Conservation (phyloP, 176 grass and related monocot species). For the Microstegium vimineum region DNA sequence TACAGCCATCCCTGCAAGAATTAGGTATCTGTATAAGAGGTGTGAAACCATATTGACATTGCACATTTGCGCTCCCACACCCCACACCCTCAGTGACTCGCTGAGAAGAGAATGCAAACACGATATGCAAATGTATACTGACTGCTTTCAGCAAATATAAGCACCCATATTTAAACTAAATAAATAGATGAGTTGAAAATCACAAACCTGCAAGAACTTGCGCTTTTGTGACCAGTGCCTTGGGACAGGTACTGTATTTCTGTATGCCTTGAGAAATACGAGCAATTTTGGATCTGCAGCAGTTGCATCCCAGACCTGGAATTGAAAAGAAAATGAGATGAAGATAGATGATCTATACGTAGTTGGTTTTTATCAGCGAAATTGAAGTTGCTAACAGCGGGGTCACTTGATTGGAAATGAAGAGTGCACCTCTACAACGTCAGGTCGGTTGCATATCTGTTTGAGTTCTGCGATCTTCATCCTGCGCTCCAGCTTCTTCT, state of each 20-base stretch:
- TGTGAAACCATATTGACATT: neutral
- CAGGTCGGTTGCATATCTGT: slow-evolving; percentile 78
- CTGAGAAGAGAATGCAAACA: slow-evolving; percentile 6
- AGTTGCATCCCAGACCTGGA: neutral
- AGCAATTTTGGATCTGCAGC: neutral
- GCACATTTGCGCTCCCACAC: neutral
- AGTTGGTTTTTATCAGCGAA: neutral
- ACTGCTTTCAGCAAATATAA: neutral
- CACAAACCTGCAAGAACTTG: neutral
- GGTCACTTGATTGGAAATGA: neutral
- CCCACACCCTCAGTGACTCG: neutral
- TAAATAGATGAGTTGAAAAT: neutral
- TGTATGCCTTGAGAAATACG: neutral
- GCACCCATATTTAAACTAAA: neutral
- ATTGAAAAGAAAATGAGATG: neutral
- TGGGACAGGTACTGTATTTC: neutral
- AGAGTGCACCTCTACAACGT: slow-evolving; percentile 72
- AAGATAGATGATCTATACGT: neutral
- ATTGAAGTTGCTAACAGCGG: neutral
- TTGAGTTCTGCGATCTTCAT: slow-evolving; percentile 97
- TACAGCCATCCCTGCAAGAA: neutral
- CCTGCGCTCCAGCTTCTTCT: slow-evolving; percentile 80
- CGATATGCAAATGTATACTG: neutral
- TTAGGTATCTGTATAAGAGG: neutral
- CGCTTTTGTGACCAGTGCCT: neutral